These are phyloP conservation scores for Penicillium sp. DNA, from an alignment of 2,329 filamentous ascomycete genomes.

Conservation along the genomic window DNA sequence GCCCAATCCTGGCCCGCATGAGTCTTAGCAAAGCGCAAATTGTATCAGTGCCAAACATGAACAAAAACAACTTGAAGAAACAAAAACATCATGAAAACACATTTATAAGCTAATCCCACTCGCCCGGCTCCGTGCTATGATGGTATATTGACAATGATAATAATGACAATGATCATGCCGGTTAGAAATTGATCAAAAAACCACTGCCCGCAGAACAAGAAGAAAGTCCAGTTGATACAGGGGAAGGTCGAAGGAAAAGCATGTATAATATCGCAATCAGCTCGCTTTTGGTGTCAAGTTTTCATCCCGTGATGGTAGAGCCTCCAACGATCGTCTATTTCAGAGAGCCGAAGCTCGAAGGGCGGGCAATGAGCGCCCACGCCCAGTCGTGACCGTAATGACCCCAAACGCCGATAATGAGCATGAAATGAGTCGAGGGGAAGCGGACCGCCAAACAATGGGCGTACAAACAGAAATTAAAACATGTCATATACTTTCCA, in stretches of 20 bases:
- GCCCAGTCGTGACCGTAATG: background rate
- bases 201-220: conserved; percentile 21
- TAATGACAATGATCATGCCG: conserved; percentile 28
- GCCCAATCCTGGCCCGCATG: conserved; percentile 23
- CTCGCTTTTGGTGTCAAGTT: conserved; percentile 17
- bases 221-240: conserved; percentile 12
- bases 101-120: conserved; percentile 28
- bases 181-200: conserved; percentile 27
- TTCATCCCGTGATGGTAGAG: conserved; percentile 2
- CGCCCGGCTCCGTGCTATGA: conserved; percentile 36
- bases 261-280: conserved; percentile 15
- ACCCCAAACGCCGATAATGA: conserved; percentile 29
- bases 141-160: conserved; percentile 34
- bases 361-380: background rate
- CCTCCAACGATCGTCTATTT: background rate
- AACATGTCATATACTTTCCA: conserved; percentile 28
- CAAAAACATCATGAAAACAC: conserved; percentile 19
- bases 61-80: conserved; percentile 12
- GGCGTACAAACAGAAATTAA: conserved; percentile 14
- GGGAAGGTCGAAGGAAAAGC: conserved; percentile 18
- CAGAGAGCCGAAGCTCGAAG: background rate
- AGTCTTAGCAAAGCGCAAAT: conserved; percentile 23
- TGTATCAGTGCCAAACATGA: conserved; percentile 21
- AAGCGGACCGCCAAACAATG: conserved; percentile 10
- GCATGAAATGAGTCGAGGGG: conserved; percentile 19